Evolutionary conservation across 1,139 yeast genomes (phyloP), one percentile per base, ranked within the genome.

Genomic region (Debaryomyces fabryi): DNA sequence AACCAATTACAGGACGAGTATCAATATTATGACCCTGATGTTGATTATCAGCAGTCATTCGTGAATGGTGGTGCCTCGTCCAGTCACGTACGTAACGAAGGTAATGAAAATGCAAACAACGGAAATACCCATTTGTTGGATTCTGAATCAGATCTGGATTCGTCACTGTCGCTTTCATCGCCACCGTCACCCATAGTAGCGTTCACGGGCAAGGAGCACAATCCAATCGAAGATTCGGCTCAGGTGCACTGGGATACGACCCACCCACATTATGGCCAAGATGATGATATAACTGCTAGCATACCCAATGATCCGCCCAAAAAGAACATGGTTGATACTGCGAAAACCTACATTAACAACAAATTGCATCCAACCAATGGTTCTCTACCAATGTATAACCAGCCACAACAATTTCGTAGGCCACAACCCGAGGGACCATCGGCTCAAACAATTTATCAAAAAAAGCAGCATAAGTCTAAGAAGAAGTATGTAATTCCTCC

Each of bases 401-500:
- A 52, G 35, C 42, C 49, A 6, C 48, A 46, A 36, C 51, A 44
- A 27, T 54, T 49, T 38, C 47, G 54, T 3, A 51, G 44, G 27
- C 50, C 47, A 13, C 46, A 37, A 9, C 43, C 43, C 9, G 36
- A 41, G 4, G 42, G 40, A 13, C 55, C 56, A 1, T 51, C 55
- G 21, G 40, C 49, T 15, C 57, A 56, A 39, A 52, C 61, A 5
- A 45, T 52, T 36, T 56, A 51, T 46, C 56, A 59, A 49, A 47
- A 52, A 37, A 49, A 46, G 30, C 46, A 49, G 42, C 34, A 46
- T 33, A 42, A 38, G 13, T 41, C 48, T 49, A 51, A 37, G 12
- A 33, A 45, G 13, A 8, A 56, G 18, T 60, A 71, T 43, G 58
- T 69, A 6, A 74, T 75, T 10, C 79, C 79, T 8, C 79, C 96